Percentiles rank a stretch among this genome's conserved stretches.
Conservation (phyloP, 805 yeast genomes). For the Candida koratica region DNA sequence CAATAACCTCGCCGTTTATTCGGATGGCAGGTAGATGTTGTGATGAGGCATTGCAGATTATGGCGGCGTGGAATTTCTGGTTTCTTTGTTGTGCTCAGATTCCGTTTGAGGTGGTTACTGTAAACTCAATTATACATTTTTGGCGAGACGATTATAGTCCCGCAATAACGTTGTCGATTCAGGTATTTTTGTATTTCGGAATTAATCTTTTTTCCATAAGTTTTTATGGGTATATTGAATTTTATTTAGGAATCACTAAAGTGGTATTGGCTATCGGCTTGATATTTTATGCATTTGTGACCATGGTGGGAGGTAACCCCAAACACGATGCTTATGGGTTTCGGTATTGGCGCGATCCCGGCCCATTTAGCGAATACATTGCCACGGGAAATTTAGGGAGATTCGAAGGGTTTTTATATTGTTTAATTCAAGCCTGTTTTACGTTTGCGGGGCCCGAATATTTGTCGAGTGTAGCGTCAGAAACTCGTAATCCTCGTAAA, state of each 20-base stretch:
- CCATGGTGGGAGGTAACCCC: conserved; percentile 90
- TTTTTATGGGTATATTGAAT: conserved; percentile 78
- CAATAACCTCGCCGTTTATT: conserved; percentile 74
- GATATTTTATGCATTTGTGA: conserved; percentile 67
- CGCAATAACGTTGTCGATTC: conserved; percentile 64
- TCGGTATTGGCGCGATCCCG: conserved; percentile 40
- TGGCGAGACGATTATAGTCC: conserved; percentile 78
- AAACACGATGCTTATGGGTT: conserved; percentile 52
- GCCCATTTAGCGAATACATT: conserved; percentile 30
- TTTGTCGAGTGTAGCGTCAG: conserved; percentile 82
- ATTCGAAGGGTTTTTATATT: conserved; percentile 68
- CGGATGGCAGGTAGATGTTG: conserved; percentile 70
- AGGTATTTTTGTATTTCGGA: conserved; percentile 56
- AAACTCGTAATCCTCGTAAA: conserved; percentile 65
- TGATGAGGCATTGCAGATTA: conserved; percentile 70
- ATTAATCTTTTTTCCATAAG: conserved; percentile 72
- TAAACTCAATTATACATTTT: conserved; percentile 70
- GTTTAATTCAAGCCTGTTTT: conserved; percentile 67
- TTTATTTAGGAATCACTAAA: conserved; percentile 66
- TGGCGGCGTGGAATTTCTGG: conserved; percentile 80
- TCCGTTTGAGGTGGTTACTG: conserved; percentile 81
- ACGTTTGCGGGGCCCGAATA: conserved; percentile 88
- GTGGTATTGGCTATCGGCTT: conserved; percentile 72
- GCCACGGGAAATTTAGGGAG: conserved; percentile 54
- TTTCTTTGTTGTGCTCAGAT: conserved; percentile 70